Evolutionary conservation across 768 basidiomycete genomes (phyloP), one percentile per base, ranked within the genome.

Genomic region (Bullera alba): DNA sequence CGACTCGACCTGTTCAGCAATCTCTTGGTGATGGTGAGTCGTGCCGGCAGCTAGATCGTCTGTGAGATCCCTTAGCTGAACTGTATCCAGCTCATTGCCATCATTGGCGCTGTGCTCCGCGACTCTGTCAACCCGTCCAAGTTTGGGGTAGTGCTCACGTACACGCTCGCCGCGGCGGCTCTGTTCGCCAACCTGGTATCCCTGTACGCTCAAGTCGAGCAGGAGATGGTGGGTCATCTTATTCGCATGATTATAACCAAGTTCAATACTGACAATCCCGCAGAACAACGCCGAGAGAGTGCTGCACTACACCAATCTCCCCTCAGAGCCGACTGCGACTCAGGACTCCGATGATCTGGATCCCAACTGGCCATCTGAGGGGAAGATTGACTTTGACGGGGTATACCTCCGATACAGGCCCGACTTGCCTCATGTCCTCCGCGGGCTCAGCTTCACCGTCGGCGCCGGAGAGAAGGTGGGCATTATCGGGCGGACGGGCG

Each of bases 401-500:
- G 80, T 76, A n/a, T 28, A 53, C 1, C 21, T 54, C 21, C 73
- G 82, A 35, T 97, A 96, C 74, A 81, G 89, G 19, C 77, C 82
- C 0, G 88, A 83, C 28, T 74, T 93, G 7, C 87, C 88, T 50
- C 73, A 85, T 15, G 85, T 91, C 6, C 71, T 96, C n/a, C 84
- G 80, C 57, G 78, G 83, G 25, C 78, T 96, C 46, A 79, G 79
- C 12, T 71, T 97, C 53, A 77, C 71, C 6, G 82, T 91, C 60
- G 76, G 81, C 60, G 76, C 85, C 0, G 81, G 79, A 39, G 86
- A 92, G 68, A 93, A 91, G 71, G 80, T 71, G 12, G 93, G 93
- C n/a, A 82, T 95, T 48, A 76, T 78, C 12, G 78, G 78, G 0
- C 57, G 79, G 45, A 93, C 91, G 4, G 91, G 78, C 17, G 83